Percentiles rank a stretch among this genome's conserved stretches.
Conservation (phyloP, 1,139 yeast species). For the Blastobotrys petasosporus region DNA sequence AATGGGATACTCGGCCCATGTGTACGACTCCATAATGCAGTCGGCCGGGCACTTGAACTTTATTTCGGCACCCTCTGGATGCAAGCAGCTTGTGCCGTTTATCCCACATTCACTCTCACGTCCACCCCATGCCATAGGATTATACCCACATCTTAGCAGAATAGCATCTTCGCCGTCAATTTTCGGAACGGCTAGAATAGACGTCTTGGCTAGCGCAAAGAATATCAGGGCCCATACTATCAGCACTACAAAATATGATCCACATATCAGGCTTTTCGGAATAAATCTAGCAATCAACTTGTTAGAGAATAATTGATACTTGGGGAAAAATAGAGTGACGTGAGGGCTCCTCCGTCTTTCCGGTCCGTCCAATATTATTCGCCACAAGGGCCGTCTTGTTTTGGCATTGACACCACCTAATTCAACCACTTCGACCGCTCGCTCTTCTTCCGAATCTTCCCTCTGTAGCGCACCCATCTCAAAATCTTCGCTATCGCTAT, state of each 20-base stretch:
- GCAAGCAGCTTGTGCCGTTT: conserved; percentile 52
- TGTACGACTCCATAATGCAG: conserved; percentile 73
- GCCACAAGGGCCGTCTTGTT: conserved; percentile 11
- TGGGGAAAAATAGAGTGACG: conserved; percentile 22
- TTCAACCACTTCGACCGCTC: no score
- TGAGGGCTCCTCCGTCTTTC: conserved; percentile 20
- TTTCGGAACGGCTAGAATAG: conserved; percentile 25
- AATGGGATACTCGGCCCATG: conserved; percentile 70
- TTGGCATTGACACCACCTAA: no score
- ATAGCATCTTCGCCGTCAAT: conserved; percentile 23
- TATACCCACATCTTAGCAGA: conserved; percentile 27
- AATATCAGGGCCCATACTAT: conserved; percentile 24
- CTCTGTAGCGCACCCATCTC: no score
- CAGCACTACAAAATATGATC: conserved; percentile 14
- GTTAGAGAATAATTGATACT: conserved; percentile 24
- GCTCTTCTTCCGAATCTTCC: no score
- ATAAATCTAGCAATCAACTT: conserved; percentile 2
- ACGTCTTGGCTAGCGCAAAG: conserved; percentile 19
- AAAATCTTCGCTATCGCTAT: no score
- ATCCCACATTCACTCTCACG: conserved; percentile 68
- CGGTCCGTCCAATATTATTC: conserved; percentile 26
- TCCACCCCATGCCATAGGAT: conserved; percentile 59
- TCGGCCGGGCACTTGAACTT: conserved; percentile 81
- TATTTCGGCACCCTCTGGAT: conserved; percentile 43
- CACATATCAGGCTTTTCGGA: conserved; percentile 10